phyloP scores from a whole-genome alignment of 345 rosid species.

The thale cress (Arabidopsis thaliana) region TAIR10.1 NC_003071.7:18769001-18769500 shows the following conservation, averaged over 20 bases:
- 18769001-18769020: constrained; percentile 10
- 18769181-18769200: constrained; percentile 68
- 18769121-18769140: background rate
- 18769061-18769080: constrained; percentile 7
- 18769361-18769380: constrained; percentile 66
- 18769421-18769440: constrained; percentile 99
- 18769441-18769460: constrained; percentile 99
- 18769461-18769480: constrained; percentile 89
- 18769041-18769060: constrained; percentile 9
- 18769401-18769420: constrained; percentile 90
- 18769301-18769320: constrained; percentile 94
- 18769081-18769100: constrained; percentile 14
- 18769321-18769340: constrained; percentile 97
- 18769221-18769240: constrained; percentile 99
- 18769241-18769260: constrained; percentile 94
- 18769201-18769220: background rate
- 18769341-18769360: constrained; percentile 95
- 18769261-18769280: constrained; percentile 75
- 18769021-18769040: constrained; percentile 18
- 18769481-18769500: constrained; percentile 99
- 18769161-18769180: background rate
- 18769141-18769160: constrained; percentile 10
- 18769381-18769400: constrained; percentile 68
- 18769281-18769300: constrained; percentile 83
- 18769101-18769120: background rate